Percentiles rank a stretch among this genome's conserved stretches.
Evolutionary conservation across 2,329 filamentous ascomycete genomes (phyloP).

Genomic region (Tolypocladium guangdongense): DNA sequence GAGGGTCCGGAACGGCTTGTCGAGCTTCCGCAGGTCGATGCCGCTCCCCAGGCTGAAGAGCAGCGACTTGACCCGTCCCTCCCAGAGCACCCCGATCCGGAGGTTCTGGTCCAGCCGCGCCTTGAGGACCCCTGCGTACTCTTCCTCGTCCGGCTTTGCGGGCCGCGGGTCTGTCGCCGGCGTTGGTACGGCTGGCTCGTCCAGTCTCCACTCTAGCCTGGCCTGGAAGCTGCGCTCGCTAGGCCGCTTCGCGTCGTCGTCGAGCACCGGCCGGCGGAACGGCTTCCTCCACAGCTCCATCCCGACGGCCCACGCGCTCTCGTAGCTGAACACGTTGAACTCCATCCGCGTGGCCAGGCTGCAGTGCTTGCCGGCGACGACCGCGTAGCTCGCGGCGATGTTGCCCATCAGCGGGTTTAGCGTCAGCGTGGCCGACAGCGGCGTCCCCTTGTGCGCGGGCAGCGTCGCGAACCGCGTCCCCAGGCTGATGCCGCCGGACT

Average conservation of each 20-base stretch:
- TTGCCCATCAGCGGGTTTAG: constrained; percentile 92
- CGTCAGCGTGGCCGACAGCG: constrained; percentile 86
- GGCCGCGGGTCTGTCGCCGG: constrained; percentile 4
- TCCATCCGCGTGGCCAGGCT: constrained; percentile 85
- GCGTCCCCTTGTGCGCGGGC: constrained; percentile 69
- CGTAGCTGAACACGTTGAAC: constrained; percentile 97
- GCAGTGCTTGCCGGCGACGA: constrained; percentile 72
- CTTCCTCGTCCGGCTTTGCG: constrained; percentile 37
- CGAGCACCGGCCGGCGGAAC: constrained; percentile 25
- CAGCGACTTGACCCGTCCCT: constrained; percentile 83
- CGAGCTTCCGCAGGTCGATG: constrained; percentile 65
- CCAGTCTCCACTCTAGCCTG: constrained; percentile 40
- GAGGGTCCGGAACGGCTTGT: constrained; percentile 66
- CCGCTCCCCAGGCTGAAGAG: constrained; percentile 84
- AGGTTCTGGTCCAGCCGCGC: constrained; percentile 81
- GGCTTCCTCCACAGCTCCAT: constrained; percentile 82
- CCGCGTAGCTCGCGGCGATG: constrained; percentile 81
- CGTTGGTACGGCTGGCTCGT: constrained; percentile 29
- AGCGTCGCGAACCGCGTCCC: constrained; percentile 85
- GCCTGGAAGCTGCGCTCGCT: constrained; percentile 35
- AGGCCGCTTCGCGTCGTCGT: constrained; percentile 14
- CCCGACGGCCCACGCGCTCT: constrained; percentile 84
- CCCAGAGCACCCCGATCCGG: constrained; percentile 80
- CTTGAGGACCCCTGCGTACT: constrained; percentile 80
- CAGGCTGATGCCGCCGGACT: constrained; percentile 82